Conservation (phyloP, 257 asterid species). For the Echites panduratus region DNA sequence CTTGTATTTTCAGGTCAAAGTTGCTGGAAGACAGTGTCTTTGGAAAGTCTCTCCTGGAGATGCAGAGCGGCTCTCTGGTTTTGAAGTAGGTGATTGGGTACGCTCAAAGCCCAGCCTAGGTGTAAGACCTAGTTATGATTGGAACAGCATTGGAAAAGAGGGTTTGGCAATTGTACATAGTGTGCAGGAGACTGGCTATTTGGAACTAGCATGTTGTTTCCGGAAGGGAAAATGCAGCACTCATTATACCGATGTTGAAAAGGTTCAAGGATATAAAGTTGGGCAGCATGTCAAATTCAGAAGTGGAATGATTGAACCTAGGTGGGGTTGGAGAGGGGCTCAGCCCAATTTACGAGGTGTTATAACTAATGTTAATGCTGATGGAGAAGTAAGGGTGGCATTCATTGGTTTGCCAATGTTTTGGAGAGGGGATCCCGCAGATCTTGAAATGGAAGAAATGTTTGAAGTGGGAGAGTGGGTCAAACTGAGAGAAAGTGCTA, state of each 20-base stretch:
- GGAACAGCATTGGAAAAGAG: constrained; percentile 92
- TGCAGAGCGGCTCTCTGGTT: constrained; percentile 89
- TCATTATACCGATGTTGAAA: constrained; percentile 84
- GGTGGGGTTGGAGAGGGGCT: constrained; percentile 99
- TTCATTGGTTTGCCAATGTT: constrained; percentile 68
- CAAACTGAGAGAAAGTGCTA: constrained; percentile 41
- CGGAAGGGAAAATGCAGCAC: constrained; percentile 72
- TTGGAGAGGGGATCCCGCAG: constrained; percentile 97
- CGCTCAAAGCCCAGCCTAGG: constrained; percentile 87
- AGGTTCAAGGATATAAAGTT: constrained; percentile 67
- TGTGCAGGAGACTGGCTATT: constrained; percentile 79
- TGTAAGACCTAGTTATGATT: constrained; percentile 93
- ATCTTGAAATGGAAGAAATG: constrained; percentile 59
- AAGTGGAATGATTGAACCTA: constrained; percentile 68
- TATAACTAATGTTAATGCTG: constrained; percentile 62
- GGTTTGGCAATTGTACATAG: constrained; percentile 87
- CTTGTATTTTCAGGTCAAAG: constrained; percentile 54
- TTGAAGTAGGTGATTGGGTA: constrained; percentile 99
- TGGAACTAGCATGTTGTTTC: constrained; percentile 92
- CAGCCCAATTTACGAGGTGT: constrained; percentile 66
- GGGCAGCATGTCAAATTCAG: constrained; percentile 88
- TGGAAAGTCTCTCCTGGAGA: constrained; percentile 99
- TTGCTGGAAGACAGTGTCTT: constrained; percentile 64
- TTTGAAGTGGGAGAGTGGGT: constrained; percentile 95
- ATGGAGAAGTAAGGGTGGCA: constrained; percentile 80